These are phyloP conservation scores for Limnomonas spitsbergensis DNA, from an alignment of 139 green algal genomes.

Conservation along the genomic window DNA sequence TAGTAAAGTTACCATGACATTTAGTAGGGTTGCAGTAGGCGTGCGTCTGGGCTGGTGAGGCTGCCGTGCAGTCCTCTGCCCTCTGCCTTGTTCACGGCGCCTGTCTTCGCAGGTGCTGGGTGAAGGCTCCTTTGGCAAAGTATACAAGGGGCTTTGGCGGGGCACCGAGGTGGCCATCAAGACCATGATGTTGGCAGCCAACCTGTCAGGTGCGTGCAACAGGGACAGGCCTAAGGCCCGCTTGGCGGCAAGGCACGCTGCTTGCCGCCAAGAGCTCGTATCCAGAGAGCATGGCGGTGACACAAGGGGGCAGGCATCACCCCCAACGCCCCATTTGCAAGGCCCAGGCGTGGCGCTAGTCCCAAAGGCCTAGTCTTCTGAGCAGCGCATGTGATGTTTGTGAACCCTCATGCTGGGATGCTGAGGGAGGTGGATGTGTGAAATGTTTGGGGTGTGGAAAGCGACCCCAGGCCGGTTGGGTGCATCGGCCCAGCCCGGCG, in stretches of 20 bases:
- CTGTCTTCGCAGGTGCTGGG: constrained; percentile 20
- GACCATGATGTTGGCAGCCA: constrained; percentile 23
- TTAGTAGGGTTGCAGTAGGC: no score
- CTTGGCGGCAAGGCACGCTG: no score
- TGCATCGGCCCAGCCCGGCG: no score
- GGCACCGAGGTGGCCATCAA: constrained; percentile 40
- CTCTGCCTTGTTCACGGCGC: no score
- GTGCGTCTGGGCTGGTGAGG: no score
- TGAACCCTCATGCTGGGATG: background rate
- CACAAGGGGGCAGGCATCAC: no score
- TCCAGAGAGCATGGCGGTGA: no score
- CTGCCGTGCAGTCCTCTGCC: no score
- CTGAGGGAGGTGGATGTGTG: no score
- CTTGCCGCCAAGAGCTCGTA: background rate
- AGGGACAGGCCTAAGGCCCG: background rate
- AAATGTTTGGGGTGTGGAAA: no score
- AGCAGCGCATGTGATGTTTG: constrained; percentile 9
- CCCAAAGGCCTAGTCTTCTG: background rate
- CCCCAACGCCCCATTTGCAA: background rate
- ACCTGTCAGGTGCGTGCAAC: constrained; percentile 5
- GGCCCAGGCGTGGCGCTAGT: background rate
- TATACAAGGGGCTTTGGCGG: constrained; percentile 31
- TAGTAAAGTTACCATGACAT: no score
- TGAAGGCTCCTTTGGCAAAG: constrained; percentile 14
- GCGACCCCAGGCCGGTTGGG: no score